A percentile compares a stretch with the other conserved stretches of the same genome.
Evolutionary conservation across 768 basidiomycete genomes (phyloP).

Genomic region (Pholiota conissans): DNA sequence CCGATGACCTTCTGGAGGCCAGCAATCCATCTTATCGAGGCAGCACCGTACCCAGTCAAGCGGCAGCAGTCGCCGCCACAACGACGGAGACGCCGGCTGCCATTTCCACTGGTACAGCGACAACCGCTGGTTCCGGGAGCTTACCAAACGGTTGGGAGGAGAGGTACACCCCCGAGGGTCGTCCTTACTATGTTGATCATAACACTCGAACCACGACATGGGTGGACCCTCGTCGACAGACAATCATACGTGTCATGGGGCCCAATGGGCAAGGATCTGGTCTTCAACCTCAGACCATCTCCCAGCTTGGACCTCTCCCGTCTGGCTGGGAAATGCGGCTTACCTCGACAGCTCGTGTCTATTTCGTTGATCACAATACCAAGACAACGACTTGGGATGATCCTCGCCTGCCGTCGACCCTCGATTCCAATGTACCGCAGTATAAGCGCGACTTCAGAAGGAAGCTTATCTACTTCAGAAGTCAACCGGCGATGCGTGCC

Average conservation of each 20-base stretch:
- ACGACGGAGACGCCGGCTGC: slow-evolving; percentile 35
- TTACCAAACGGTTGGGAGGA: slow-evolving; percentile 99
- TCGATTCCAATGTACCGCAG: slow-evolving; percentile 97
- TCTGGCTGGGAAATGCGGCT: slow-evolving; percentile 99
- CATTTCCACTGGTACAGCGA: slow-evolving; percentile 45
- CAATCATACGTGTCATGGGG: slow-evolving; percentile 95
- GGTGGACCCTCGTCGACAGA: slow-evolving; percentile 98
- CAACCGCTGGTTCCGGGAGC: slow-evolving; percentile 77
- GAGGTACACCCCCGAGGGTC: slow-evolving; percentile 95
- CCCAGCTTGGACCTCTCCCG: slow-evolving; percentile 94
- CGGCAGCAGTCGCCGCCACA: slow-evolving; percentile 33
- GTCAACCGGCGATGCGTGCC: slow-evolving; percentile 96
- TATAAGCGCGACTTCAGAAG: slow-evolving; percentile 99
- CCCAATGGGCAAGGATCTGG: slow-evolving; percentile 86
- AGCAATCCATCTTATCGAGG: slow-evolving; percentile 44
- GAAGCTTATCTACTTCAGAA: slow-evolving; percentile 99
- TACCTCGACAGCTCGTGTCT: slow-evolving; percentile 95
- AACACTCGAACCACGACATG: slow-evolving; percentile 99
- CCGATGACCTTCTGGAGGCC: slow-evolving; percentile 83
- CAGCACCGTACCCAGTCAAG: slow-evolving; percentile 28
- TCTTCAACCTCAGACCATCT: slow-evolving; percentile 92
- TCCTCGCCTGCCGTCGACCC: slow-evolving; percentile 90
- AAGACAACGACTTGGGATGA: slow-evolving; percentile 99
- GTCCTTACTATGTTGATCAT: slow-evolving; percentile 99
- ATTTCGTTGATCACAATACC: slow-evolving; percentile 99